Percentiles rank a stretch among this genome's conserved stretches.
Evolutionary conservation across 1,284 basidiomycete species (phyloP).

Genomic region (Moesziomyces parantarcticus): DNA sequence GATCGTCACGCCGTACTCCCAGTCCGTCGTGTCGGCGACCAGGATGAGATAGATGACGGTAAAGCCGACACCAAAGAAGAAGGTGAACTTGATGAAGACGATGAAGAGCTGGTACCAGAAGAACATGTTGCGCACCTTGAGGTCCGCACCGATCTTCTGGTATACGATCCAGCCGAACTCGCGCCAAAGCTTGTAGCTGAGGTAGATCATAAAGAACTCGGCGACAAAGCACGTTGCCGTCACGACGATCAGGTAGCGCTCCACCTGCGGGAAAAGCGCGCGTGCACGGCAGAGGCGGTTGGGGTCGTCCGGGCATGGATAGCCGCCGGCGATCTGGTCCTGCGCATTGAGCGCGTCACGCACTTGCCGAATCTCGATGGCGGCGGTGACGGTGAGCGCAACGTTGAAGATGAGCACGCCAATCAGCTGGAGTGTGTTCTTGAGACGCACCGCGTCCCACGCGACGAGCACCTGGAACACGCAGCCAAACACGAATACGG

Average conservation of each 20-base stretch:
- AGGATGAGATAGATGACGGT: conserved; percentile 60
- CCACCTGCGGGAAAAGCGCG: conserved; percentile 43
- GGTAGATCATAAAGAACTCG: conserved; percentile 41
- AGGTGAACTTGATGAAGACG: conserved; percentile 60
- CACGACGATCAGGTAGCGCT: conserved; percentile 53
- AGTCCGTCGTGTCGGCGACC: conserved; percentile 48
- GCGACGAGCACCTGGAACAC: conserved; percentile 56
- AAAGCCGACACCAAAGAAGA: conserved; percentile 60
- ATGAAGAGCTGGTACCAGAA: conserved; percentile 62
- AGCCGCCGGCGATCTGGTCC: conserved; percentile 27
- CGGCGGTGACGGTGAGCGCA: conserved; percentile 54
- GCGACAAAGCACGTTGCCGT: conserved; percentile 48
- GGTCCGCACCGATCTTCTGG: conserved; percentile 59
- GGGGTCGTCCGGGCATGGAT: conserved; percentile 33
- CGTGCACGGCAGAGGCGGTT: conserved; percentile 26
- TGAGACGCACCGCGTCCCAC: conserved; percentile 56
- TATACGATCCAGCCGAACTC: conserved; percentile 64
- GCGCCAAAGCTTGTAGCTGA: conserved; percentile 52
- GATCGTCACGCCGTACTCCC: conserved; percentile 57
- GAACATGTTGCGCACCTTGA: conserved; percentile 49
- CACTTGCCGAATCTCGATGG: conserved; percentile 58
- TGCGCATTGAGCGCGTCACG: conserved; percentile 48
- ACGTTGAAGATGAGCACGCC: conserved; percentile 60
- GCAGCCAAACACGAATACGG: conserved; percentile 56
- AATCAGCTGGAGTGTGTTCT: conserved; percentile 61